Conservation (phyloP, 768 basidiomycete genomes). For the Clathrus columnatus region DNA sequence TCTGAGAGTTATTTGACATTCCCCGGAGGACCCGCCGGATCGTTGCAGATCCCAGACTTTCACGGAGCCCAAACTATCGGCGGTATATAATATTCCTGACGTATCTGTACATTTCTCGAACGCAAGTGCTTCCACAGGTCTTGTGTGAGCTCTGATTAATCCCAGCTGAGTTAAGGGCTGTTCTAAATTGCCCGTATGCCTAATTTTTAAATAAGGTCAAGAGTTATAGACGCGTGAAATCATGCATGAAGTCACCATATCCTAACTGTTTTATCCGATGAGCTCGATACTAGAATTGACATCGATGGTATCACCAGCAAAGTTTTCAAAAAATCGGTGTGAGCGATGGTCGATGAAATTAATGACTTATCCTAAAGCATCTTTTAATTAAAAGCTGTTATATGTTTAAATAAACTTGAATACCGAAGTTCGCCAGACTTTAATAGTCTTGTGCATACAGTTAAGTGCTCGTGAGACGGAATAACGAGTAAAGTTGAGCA, state of each 20-base stretch:
- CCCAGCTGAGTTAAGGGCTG: constrained; percentile 35
- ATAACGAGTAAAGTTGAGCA: constrained; percentile 5
- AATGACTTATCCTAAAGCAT: constrained; percentile 53
- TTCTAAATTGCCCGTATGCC: constrained; percentile 11
- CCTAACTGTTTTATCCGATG: constrained; percentile 83
- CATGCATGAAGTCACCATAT: constrained; percentile 59
- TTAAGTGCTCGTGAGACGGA: background rate
- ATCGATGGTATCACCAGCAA: constrained; percentile 62
- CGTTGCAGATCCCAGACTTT: constrained; percentile 64
- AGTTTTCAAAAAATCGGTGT: constrained; percentile 87
- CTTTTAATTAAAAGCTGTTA: background rate
- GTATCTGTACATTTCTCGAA: constrained; percentile 40
- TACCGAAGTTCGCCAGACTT: constrained; percentile 77
- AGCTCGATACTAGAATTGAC: constrained; percentile 67
- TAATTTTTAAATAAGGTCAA: constrained; percentile 23
- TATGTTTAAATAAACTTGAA: constrained; percentile 3
- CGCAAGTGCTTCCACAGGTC: constrained; percentile 76
- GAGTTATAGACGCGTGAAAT: constrained; percentile 27
- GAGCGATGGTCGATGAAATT: constrained; percentile 66
- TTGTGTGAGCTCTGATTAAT: constrained; percentile 74
- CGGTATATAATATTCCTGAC: constrained; percentile 59
- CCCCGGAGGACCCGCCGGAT: constrained; percentile 32
- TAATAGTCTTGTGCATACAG: constrained; percentile 56
- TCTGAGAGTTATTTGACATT: constrained; percentile 44
- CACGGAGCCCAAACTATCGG: constrained; percentile 88